These are phyloP conservation scores for Alternaria gaisen DNA, from an alignment of 2,329 filamentous ascomycete species.

Conservation along the genomic window DNA sequence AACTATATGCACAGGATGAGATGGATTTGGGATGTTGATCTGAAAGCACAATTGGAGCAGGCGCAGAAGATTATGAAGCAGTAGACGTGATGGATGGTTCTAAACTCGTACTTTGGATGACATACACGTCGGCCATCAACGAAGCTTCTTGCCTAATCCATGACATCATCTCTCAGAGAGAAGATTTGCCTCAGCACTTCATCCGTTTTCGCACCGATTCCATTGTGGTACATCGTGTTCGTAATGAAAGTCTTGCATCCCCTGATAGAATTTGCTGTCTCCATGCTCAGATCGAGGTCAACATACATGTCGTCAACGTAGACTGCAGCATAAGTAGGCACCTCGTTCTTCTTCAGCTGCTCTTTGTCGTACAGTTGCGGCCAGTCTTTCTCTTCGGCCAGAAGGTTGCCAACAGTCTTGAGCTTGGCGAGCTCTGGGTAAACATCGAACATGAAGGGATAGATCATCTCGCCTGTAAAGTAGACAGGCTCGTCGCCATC, in stretches of 20 bases:
- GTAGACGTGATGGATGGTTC: background rate
- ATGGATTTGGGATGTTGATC: constrained; percentile 55
- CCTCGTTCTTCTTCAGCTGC: constrained; percentile 77
- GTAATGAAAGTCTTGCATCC: constrained; percentile 84
- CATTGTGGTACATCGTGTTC: constrained; percentile 88
- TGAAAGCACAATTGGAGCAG: constrained; percentile 46
- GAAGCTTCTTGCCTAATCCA: constrained; percentile 55
- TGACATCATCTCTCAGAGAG: constrained; percentile 74
- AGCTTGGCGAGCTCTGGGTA: constrained; percentile 79
- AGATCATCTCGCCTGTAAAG: constrained; percentile 95
- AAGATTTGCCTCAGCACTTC: constrained; percentile 82
- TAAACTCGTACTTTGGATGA: background rate
- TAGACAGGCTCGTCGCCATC: constrained; percentile 65
- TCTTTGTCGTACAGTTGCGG: constrained; percentile 77
- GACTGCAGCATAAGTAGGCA: constrained; percentile 85
- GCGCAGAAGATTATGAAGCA: constrained; percentile 40
- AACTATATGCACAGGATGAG: constrained; percentile 43
- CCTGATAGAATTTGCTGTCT: constrained; percentile 78
- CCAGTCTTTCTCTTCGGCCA: constrained; percentile 77
- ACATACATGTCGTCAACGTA: constrained; percentile 95
- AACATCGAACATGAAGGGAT: constrained; percentile 82
- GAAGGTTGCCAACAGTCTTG: constrained; percentile 71
- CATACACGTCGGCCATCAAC: background rate
- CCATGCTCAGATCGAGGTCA: constrained; percentile 75
- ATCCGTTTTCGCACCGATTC: constrained; percentile 74